Base-by-base conservation (phyloP, 2,329 filamentous ascomycete genomes). In the Cercospora sojina region DNA sequence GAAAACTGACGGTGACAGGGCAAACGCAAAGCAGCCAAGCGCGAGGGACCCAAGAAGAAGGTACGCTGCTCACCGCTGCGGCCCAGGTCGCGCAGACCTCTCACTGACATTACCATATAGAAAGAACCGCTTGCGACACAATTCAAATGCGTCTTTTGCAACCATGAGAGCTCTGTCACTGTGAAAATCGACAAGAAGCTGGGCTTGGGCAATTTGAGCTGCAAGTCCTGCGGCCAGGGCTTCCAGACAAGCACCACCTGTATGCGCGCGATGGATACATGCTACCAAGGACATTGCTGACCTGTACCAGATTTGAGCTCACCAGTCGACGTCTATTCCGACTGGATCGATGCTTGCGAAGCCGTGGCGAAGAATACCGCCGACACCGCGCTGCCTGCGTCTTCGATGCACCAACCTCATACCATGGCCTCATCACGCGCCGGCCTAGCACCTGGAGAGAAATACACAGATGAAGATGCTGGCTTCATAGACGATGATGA, bases 81-180 rank as follows among this genome's bases (percentile, higher is more conserved):
- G 20, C 20, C 9, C 38, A 32, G 29, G 20, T 7, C 13, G 23
- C 55, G 27, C 29, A 20, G 6, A 13, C 31, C 16, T 8, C 8
- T 8, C 0, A 32, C 60, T 62, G 49, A 62, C 60, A 29, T 32
- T 23, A 13, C n/a, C 6, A 49, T 43, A 56, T 43, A 62, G 60
- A 49, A 49, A 89, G 55, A 69, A 77, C 74, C 75, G 93, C 85
- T 95, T 18, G 85, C 90, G 3, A 93, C 91, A 2, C 87, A 88
- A n/a, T 99, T 99, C 80, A 92, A 93, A 65, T 99, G 95, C 78
- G 88, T 99, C 55, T 99, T 99, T 82, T 99, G 95, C 85, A 98
- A 97, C 79, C 93, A 98, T 81, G 95, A 98, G 78, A 95, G 92
- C 72, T 92, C 93, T 0, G 91, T 99, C 61, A 86, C 88, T 29